phyloP scores from a whole-genome alignment of 2,329 filamentous ascomycete species.

The Pyrenochaeta sp. region DNA sequence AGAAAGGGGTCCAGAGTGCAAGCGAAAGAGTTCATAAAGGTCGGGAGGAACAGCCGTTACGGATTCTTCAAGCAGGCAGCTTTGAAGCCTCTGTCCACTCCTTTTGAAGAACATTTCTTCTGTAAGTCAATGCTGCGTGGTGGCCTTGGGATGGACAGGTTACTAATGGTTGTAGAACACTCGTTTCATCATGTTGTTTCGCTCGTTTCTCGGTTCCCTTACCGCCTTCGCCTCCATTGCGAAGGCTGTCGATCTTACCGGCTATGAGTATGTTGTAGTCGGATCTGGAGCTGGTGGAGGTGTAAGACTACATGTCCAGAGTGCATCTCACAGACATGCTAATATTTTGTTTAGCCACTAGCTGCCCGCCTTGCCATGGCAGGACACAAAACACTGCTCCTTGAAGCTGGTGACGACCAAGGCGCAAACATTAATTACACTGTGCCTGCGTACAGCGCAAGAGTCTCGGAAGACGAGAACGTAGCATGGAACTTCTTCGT shows the following conservation, averaged over 20 bases:
- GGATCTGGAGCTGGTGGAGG: conserved; percentile 55
- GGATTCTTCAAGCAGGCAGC: conserved; percentile 16
- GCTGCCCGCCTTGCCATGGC: conserved; percentile 65
- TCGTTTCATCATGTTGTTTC: conserved; percentile 31
- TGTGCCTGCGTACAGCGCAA: conserved; percentile 62
- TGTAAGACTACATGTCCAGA: conserved; percentile 1
- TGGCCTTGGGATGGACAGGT: conserved; percentile 1
- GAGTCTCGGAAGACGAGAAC: conserved; percentile 62
- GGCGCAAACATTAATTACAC: conserved; percentile 59
- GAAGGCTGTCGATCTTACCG: conserved; percentile 37
- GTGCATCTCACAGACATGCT: background rate
- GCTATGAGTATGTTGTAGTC: conserved; percentile 69
- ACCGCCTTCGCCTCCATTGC: conserved; percentile 31
- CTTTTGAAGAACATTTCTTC: conserved; percentile 1
- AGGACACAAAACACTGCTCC: conserved; percentile 66
- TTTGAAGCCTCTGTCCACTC: conserved; percentile 22
- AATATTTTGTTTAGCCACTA: conserved; percentile 23
- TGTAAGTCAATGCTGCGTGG: background rate
- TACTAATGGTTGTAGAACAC: conserved; percentile 15
- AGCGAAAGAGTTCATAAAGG: conserved; percentile 13
- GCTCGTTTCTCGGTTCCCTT: conserved; percentile 24
- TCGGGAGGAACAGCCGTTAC: background rate
- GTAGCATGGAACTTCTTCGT: conserved; percentile 71
- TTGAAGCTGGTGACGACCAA: conserved; percentile 68
- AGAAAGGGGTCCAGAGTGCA: conserved; percentile 6